Evolutionary conservation across 75 land plant genomes (phyloP), one percentile per base, ranked within the genome.

Genomic region (Azolla pinnata): DNA sequence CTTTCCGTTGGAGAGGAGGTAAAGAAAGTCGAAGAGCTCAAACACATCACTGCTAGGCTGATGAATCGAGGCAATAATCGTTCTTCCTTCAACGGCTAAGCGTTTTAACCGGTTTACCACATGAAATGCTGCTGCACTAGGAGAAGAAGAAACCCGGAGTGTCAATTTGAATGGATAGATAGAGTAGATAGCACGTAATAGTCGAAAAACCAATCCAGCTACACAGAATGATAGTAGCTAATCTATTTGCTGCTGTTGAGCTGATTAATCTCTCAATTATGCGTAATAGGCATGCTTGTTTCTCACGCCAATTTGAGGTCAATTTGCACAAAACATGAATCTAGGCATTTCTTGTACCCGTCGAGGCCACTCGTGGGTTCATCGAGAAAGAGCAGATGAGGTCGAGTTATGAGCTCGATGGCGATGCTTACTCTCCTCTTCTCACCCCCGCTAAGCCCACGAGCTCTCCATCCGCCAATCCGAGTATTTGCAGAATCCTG

Each of bases 1-100:
- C 59, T 27, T 71, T 8, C 88, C 88, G 0, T 62, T 48, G n/a
- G 84, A 72, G 5, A 89, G 72, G 27, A 89, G 76, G 54, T 71
- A 75, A 4, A 89, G 63, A 28, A 63, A 61, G 29, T 80, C 57
- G 44, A 85, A 89, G 31, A 85, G 81, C 66, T 83, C 80, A 56
- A 89, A 89, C 1, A 89, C 90, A 58, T 89, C 86, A 66, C 77
- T 75, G 51, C 86, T 83, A 1, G 90, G 90, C 55, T 89, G 86
- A 67, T 89, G 96, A 27, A 85, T 73, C 33, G 89, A 83, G 0
- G 77, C 69, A 23, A 76, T 44, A 0, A 89, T 50, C 0, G 85
- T 88, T 50, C 62, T 73, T n/a, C 69, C 68, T 25, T 63, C 76
- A 29, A 61, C 33, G 0, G 78, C 63, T 7, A 81, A 44, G 28